Percentiles rank a stretch among this genome's conserved stretches.
These are phyloP conservation scores for Hypoxylon intermedium DNA, from an alignment of 495 filamentous ascomycete genomes.

Conservation along the genomic window DNA sequence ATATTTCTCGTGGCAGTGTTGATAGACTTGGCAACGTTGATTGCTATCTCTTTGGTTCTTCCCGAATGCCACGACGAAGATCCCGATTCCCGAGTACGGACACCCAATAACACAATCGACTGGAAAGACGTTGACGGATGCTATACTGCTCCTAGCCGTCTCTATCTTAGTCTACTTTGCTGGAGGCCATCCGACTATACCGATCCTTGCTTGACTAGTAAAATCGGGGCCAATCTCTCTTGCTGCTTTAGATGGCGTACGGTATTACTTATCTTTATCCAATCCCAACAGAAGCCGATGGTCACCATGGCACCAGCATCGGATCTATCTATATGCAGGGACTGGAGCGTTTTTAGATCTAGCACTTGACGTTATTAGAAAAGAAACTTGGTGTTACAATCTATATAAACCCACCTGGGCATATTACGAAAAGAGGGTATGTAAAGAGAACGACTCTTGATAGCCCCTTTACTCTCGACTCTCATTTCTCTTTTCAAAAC, in stretches of 20 bases:
- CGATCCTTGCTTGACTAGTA: constrained; percentile 8
- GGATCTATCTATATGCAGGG: not conserved
- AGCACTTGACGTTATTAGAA: not conserved
- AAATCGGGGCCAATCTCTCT: not conserved
- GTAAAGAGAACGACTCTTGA: no score
- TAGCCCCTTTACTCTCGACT: no score
- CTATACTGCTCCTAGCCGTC: constrained; percentile 1
- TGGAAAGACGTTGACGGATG: not conserved
- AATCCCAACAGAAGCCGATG: constrained; percentile 4
- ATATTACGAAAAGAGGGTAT: no score
- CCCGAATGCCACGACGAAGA: constrained; percentile 36
- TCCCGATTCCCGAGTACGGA: constrained; percentile 34
- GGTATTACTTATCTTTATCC: constrained; percentile 21
- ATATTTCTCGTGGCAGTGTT: not conserved
- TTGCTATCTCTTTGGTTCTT: constrained; percentile 26
- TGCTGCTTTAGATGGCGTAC: constrained; percentile 18
- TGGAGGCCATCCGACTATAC: constrained; percentile 2
- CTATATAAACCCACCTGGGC: no score
- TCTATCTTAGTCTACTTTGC: constrained; percentile 13
- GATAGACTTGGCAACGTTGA: constrained; percentile 5
- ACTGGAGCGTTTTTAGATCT: not conserved
- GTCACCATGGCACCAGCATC: not conserved
- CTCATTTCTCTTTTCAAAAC: no score
- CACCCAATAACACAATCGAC: not conserved
- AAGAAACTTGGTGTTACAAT: no score